Percentiles rank a stretch among this genome's conserved stretches.
Conservation (phyloP, 768 basidiomycete species). For the Hemileccinum rubropunctum region DNA sequence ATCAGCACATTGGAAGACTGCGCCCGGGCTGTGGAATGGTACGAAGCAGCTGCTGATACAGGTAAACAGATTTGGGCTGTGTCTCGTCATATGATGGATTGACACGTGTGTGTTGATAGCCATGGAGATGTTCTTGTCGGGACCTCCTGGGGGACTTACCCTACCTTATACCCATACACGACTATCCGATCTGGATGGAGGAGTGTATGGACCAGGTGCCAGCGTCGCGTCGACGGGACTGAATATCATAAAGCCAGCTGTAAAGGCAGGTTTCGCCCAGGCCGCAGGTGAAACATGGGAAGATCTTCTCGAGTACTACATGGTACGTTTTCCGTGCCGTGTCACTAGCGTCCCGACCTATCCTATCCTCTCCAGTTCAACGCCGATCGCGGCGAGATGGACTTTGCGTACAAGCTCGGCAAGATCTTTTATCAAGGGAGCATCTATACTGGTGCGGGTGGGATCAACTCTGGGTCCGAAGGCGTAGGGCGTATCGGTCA, state of each 20-base stretch:
- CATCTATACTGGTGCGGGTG: slow-evolving; percentile 76
- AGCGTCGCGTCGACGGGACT: slow-evolving; percentile 88
- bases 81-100: not conserved
- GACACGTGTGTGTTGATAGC: slow-evolving; percentile 41
- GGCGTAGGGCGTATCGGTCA: slow-evolving; percentile 87
- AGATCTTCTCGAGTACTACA: slow-evolving; percentile 88
- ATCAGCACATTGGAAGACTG: slow-evolving; percentile 91
- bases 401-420: slow-evolving; percentile 90
- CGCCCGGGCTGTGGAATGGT: slow-evolving; percentile 80
- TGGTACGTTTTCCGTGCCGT: slow-evolving; percentile 43
- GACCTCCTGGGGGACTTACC: slow-evolving; percentile 88
- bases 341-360: not conserved
- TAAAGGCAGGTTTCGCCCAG: slow-evolving; percentile 79
- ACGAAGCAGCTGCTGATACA: slow-evolving; percentile 85
- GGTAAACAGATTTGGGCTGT: slow-evolving; percentile 44
- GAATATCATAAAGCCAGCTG: slow-evolving; percentile 68
- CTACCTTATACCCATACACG: slow-evolving; percentile 78
- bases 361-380: slow-evolving; percentile 66
- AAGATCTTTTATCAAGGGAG: slow-evolving; percentile 96
- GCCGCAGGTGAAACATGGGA: slow-evolving; percentile 94
- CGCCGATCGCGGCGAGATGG: slow-evolving; percentile 85
- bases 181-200: slow-evolving; percentile 87
- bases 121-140: slow-evolving; percentile 75
- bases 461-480: slow-evolving; percentile 84
- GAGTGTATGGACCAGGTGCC: slow-evolving; percentile 93